phyloP scores from a whole-genome alignment of 73 alveolate species.

The Durusdinium trenchii region DNA sequence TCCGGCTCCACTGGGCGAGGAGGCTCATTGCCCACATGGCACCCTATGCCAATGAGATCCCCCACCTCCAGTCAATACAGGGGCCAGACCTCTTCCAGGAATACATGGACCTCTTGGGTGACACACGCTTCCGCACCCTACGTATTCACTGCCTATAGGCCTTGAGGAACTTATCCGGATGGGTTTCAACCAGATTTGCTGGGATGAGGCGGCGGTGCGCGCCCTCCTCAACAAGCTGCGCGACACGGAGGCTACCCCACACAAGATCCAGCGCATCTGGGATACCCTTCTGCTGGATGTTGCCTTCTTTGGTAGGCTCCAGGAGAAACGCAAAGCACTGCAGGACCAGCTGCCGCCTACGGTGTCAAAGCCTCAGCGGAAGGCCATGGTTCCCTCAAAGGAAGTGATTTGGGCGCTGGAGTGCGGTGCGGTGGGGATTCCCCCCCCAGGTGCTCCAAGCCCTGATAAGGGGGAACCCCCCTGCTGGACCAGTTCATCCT shows the following conservation, averaged over 20 bases:
- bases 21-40: too few relatives aligned
- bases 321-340: background rate
- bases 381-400: slow-evolving; percentile 34
- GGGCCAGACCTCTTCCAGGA: too few relatives aligned
- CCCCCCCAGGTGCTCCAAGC: background rate
- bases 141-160: background rate
- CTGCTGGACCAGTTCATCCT: background rate
- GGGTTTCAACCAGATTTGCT: background rate
- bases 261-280: background rate
- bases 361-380: background rate
- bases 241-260: background rate
- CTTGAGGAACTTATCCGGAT: background rate
- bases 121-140: background rate
- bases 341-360: background rate
- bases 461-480: background rate
- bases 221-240: background rate
- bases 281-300: background rate
- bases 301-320: background rate
- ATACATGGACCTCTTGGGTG: slow-evolving; percentile 7
- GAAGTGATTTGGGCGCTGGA: slow-evolving; percentile 2
- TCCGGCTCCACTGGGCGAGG: too few relatives aligned
- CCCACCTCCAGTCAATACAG: too few relatives aligned
- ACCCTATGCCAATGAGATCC: too few relatives aligned
- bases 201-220: background rate
- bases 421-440: background rate